phyloP scores from a whole-genome alignment of 768 basidiomycete genomes.

The Lentinula sp. region DNA sequence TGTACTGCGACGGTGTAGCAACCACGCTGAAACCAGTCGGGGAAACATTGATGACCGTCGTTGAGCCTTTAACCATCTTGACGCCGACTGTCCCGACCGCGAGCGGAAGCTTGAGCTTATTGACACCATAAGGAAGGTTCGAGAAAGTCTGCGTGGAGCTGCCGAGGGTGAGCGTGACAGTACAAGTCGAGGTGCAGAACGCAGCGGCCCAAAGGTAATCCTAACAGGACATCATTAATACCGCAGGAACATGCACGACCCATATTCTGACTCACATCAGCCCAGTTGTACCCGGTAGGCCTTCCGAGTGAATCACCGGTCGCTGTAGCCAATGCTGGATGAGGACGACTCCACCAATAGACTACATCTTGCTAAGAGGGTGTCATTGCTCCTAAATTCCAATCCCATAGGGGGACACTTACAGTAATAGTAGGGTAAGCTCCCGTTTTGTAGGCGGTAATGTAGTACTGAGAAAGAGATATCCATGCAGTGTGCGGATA shows the following conservation, averaged over 20 bases:
- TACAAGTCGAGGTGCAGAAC: slow-evolving; percentile 45
- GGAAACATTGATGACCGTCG: slow-evolving; percentile 43
- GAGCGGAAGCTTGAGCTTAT: slow-evolving; percentile 55
- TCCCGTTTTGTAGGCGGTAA: slow-evolving; percentile 64
- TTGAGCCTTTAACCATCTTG: slow-evolving; percentile 30
- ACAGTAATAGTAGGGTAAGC: slow-evolving; percentile 51
- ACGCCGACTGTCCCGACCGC: slow-evolving; percentile 14
- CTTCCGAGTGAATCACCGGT: slow-evolving; percentile 36
- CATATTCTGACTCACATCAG: slow-evolving; percentile 31
- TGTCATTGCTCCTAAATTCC: background rate
- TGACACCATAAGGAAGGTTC: slow-evolving; percentile 45
- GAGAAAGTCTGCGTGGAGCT: slow-evolving; percentile 30
- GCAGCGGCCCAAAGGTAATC: slow-evolving; percentile 66
- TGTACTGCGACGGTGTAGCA: slow-evolving; percentile 34
- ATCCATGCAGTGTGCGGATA: slow-evolving; percentile 52
- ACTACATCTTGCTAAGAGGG: slow-evolving; percentile 33
- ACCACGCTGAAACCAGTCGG: slow-evolving; percentile 36
- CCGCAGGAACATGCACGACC: background rate
- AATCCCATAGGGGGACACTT: slow-evolving; percentile 22
- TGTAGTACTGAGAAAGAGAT: slow-evolving; percentile 59
- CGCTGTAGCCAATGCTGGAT: slow-evolving; percentile 42
- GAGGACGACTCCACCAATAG: slow-evolving; percentile 62
- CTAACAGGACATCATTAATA: slow-evolving; percentile 16
- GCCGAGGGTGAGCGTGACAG: slow-evolving; percentile 45
- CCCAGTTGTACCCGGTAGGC: slow-evolving; percentile 46